phyloP scores from a whole-genome alignment of 1,284 basidiomycete genomes.

The Flammula alnicola region DNA sequence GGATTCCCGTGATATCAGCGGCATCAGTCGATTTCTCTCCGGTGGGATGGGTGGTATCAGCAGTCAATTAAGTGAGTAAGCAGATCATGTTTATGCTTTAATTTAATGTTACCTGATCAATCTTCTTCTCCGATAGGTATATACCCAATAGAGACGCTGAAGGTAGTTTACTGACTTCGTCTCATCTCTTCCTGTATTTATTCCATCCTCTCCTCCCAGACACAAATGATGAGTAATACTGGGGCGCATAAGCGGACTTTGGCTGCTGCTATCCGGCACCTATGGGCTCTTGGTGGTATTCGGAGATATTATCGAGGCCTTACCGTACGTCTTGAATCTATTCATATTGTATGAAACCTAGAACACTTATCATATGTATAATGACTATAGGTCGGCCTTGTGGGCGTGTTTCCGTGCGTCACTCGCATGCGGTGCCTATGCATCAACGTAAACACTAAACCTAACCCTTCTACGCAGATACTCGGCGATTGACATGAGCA shows the following conservation, averaged over 20 bases:
- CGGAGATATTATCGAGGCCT: slow-evolving; percentile 92
- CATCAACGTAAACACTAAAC: not conserved
- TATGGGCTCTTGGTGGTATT: slow-evolving; percentile 84
- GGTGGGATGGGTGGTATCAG: slow-evolving; percentile 95
- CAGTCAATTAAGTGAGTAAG: slow-evolving; percentile 83
- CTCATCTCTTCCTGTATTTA: not conserved
- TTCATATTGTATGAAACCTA: slow-evolving; percentile 17
- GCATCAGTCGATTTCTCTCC: slow-evolving; percentile 90
- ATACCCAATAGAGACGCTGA: slow-evolving; percentile 88
- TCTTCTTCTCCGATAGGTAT: slow-evolving; percentile 68
- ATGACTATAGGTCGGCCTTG: slow-evolving; percentile 72
- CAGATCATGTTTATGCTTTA: slow-evolving; percentile 18
- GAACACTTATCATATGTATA: slow-evolving; percentile 5
- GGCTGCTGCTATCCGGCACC: slow-evolving; percentile 60
- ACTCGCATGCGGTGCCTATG: not conserved
- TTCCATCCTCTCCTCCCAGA: slow-evolving; percentile 47
- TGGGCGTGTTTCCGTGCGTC: slow-evolving; percentile 88
- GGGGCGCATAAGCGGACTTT: slow-evolving; percentile 65
- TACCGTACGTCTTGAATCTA: slow-evolving; percentile 58
- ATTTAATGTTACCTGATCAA: slow-evolving; percentile 22
- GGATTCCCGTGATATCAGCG: slow-evolving; percentile 90
- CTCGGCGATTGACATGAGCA: slow-evolving; percentile 94
- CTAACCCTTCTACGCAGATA: slow-evolving; percentile 48
- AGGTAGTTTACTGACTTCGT: slow-evolving; percentile 48
- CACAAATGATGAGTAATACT: slow-evolving; percentile 91